A percentile compares a stretch with the other conserved stretches of the same genome.
Conservation (phyloP, 1,139 yeast species). For the Taphrina sp. region DNA sequence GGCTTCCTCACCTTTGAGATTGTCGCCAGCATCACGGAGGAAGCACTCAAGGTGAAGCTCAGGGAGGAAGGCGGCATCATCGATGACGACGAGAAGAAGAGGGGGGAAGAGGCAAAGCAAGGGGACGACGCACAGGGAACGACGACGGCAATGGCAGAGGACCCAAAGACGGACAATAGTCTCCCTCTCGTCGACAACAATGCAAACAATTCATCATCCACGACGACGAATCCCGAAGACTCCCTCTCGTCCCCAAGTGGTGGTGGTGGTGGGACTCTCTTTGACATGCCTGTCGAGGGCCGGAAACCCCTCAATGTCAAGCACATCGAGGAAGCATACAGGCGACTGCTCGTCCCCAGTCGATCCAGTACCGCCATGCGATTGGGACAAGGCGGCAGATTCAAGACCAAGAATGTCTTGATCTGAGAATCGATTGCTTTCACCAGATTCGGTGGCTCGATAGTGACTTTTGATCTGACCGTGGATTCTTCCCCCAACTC, state of each 20-base stretch:
- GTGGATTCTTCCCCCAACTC: too few species aligned
- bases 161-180: slow-evolving; percentile 26
- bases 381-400: slow-evolving; percentile 19
- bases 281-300: slow-evolving; percentile 88
- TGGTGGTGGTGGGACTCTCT: slow-evolving; percentile 63
- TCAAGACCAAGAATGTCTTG: slow-evolving; percentile 16
- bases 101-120: slow-evolving; percentile 57
- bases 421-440: slow-evolving; percentile 48
- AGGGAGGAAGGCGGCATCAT: slow-evolving; percentile 29
- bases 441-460: slow-evolving; percentile 60
- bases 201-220: too few species aligned
- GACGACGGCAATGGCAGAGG: slow-evolving; percentile 13
- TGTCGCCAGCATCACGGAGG: slow-evolving; percentile 90
- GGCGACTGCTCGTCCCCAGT: slow-evolving; percentile 57
- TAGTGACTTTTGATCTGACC: slow-evolving; percentile 64
- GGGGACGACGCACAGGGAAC: slow-evolving; percentile 43
- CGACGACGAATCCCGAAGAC: too few species aligned
- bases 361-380: slow-evolving; percentile 18
- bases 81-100: slow-evolving; percentile 39
- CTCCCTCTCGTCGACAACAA: too few species aligned
- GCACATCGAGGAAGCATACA: slow-evolving; percentile 90
- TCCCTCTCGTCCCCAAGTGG: too few species aligned
- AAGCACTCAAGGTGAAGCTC: slow-evolving; percentile 74
- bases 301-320: slow-evolving; percentile 77
- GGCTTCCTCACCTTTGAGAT: slow-evolving; percentile 96